Evolutionary conservation across 768 basidiomycete genomes (phyloP).

Genomic region (Basidioascus undulatus): DNA sequence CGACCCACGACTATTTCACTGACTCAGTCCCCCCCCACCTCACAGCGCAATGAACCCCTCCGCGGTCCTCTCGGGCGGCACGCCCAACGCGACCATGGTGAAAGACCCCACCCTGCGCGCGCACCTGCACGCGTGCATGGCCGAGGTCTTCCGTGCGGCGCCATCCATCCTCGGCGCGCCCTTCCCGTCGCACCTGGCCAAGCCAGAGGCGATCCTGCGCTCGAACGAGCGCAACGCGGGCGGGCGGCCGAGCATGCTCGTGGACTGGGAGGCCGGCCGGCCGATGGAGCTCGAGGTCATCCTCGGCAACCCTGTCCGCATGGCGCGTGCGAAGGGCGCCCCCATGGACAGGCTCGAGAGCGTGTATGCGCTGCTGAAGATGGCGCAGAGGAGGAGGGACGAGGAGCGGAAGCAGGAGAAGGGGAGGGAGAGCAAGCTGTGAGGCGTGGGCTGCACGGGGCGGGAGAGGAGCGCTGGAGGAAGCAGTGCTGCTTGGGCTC

Average conservation of each 20-base stretch:
- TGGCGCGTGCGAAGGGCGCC: slow-evolving; percentile 12
- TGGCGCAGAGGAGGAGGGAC: too few species aligned
- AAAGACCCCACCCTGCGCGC: slow-evolving; percentile 10
- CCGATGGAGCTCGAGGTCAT: slow-evolving; percentile 47
- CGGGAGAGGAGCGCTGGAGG: too few species aligned
- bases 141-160: slow-evolving; percentile 14
- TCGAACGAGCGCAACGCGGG: slow-evolving; percentile 9
- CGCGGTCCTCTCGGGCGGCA: slow-evolving; percentile 13
- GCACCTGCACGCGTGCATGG: slow-evolving; percentile 14
- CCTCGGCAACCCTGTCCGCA: slow-evolving; percentile 22
- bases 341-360: slow-evolving; percentile 16
- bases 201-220: slow-evolving; percentile 13
- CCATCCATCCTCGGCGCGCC: slow-evolving; percentile 12
- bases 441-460: too few species aligned
- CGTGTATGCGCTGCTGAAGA: slow-evolving; percentile 15
- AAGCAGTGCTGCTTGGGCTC: too few species aligned
- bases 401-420: too few species aligned
- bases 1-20: background rate
- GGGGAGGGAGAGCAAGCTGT: too few species aligned
- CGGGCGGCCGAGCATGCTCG: slow-evolving; percentile 32
- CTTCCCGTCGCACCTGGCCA: slow-evolving; percentile 13
- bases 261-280: slow-evolving; percentile 29
- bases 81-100: slow-evolving; percentile 14
- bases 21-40: slow-evolving; percentile 3
- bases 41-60: slow-evolving; percentile 16